Conservation (phyloP, 768 basidiomycete genomes). For the Clitopilus passeckerianus region DNA sequence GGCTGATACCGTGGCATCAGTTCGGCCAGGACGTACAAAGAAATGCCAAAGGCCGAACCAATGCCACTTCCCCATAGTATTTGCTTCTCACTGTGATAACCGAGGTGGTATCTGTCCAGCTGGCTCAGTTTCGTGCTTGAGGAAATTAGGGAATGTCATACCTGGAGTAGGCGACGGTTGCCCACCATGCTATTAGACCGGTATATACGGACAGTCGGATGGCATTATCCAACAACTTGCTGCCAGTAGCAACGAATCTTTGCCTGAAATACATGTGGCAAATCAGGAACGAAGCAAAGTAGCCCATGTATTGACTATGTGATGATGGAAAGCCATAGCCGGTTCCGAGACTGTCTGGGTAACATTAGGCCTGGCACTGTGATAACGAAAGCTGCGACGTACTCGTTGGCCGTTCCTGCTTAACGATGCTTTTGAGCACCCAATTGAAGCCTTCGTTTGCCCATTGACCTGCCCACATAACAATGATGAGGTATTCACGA, state of each 20-base stretch:
- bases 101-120: constrained; percentile 53
- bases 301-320: constrained; percentile 89
- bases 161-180: constrained; percentile 76
- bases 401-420: constrained; percentile 68
- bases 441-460: constrained; percentile 67
- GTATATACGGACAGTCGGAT: constrained; percentile 44
- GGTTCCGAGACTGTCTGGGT: constrained; percentile 48
- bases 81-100: constrained; percentile 71
- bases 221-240: constrained; percentile 40
- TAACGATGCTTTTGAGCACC: constrained; percentile 60
- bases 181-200: constrained; percentile 51
- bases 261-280: constrained; percentile 73
- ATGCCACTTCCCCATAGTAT: constrained; percentile 72
- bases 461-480: constrained; percentile 83
- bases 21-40: constrained; percentile 53
- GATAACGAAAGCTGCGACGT: constrained; percentile 12
- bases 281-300: constrained; percentile 72
- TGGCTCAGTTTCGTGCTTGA: background rate
- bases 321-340: constrained; percentile 89
- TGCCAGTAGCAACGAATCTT: constrained; percentile 53
- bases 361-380: background rate
- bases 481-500: constrained; percentile 73
- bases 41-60: constrained; percentile 48
- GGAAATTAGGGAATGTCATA: constrained; percentile 19
- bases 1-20: constrained; percentile 53